Evolutionary conservation across 2,329 filamentous ascomycete genomes (phyloP).

Genomic region (Hypomyces perniciosus): DNA sequence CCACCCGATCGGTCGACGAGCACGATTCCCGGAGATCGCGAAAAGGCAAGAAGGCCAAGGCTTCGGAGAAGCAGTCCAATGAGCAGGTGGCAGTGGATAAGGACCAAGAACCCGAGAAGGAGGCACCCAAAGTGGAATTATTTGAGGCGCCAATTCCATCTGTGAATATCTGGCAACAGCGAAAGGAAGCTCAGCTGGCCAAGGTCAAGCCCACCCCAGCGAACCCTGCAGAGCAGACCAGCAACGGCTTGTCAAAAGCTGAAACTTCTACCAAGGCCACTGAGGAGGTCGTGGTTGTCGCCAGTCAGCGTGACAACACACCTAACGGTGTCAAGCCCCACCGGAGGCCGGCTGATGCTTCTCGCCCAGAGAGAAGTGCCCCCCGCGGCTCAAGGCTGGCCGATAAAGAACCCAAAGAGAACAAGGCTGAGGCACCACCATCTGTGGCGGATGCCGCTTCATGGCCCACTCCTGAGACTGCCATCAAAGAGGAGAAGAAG

Average conservation of each 20-base stretch:
- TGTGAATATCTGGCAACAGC: constrained; percentile 84
- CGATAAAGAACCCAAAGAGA: constrained; percentile 36
- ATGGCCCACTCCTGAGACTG: constrained; percentile 88
- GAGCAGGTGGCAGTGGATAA: constrained; percentile 54
- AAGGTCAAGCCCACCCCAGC: constrained; percentile 39
- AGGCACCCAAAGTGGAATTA: constrained; percentile 57
- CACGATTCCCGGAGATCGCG: constrained; percentile 38
- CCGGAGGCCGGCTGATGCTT: constrained; percentile 37
- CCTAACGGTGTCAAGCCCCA: constrained; percentile 35
- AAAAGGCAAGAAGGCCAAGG: constrained; percentile 57
- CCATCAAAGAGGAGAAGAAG: constrained; percentile 64
- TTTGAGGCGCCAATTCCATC: constrained; percentile 75
- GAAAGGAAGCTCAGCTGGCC: constrained; percentile 58
- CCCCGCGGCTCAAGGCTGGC: constrained; percentile 41
- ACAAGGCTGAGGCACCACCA: constrained; percentile 40
- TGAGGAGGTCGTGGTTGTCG: constrained; percentile 18
- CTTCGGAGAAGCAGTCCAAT: constrained; percentile 34
- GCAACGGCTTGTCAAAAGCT: constrained; percentile 34
- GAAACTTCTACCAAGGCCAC: constrained; percentile 30
- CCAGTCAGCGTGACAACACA: constrained; percentile 21
- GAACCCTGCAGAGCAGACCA: constrained; percentile 32
- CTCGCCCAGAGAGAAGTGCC: constrained; percentile 36
- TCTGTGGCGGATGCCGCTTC: constrained; percentile 69
- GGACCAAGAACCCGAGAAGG: constrained; percentile 38
- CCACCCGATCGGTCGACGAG: constrained; percentile 62